Percentiles rank a stretch among this genome's conserved stretches.
Evolutionary conservation across 495 filamentous ascomycete species (phyloP).

Genomic region (Podospora pseudoanserina): DNA sequence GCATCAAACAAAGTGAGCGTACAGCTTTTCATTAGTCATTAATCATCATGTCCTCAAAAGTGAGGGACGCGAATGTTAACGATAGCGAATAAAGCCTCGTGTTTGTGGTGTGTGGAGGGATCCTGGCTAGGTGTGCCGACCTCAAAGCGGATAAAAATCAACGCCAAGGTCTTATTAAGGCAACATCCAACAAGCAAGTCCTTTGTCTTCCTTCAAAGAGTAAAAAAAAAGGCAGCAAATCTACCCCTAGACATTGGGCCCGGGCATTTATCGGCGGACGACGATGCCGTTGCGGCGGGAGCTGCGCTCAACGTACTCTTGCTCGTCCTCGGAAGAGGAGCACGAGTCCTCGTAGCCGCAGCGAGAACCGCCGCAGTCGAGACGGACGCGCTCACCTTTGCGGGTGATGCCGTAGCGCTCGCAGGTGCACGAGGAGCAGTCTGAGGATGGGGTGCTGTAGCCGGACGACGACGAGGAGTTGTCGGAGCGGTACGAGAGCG

Average conservation of each 20-base stretch:
- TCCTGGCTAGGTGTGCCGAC: background rate
- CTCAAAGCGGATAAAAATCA: background rate
- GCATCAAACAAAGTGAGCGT: background rate
- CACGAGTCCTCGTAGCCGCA: conserved; percentile 72
- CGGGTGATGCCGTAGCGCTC: conserved; percentile 96
- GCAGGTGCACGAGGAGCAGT: conserved; percentile 67
- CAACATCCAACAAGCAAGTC: background rate
- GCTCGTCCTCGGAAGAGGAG: conserved; percentile 56
- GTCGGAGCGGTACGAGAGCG: conserved; percentile 73
- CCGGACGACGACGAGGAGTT: conserved; percentile 69
- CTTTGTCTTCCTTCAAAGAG: conserved; percentile 10
- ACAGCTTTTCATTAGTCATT: background rate
- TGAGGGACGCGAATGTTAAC: background rate
- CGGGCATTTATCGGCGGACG: conserved; percentile 49
- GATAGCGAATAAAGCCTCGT: background rate
- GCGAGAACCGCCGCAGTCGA: conserved; percentile 84
- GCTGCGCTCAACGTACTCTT: conserved; percentile 53
- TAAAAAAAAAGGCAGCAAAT: conserved; percentile 21
- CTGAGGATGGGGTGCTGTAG: conserved; percentile 55
- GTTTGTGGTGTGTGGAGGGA: background rate
- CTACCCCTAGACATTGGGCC: conserved; percentile 29
- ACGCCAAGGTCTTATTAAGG: background rate
- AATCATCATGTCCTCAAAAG: background rate
- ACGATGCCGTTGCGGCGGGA: conserved; percentile 76
- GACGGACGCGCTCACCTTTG: conserved; percentile 84